Evolutionary conservation across 1,284 basidiomycete genomes (phyloP).

Genomic region (Pholiota adiposa): DNA sequence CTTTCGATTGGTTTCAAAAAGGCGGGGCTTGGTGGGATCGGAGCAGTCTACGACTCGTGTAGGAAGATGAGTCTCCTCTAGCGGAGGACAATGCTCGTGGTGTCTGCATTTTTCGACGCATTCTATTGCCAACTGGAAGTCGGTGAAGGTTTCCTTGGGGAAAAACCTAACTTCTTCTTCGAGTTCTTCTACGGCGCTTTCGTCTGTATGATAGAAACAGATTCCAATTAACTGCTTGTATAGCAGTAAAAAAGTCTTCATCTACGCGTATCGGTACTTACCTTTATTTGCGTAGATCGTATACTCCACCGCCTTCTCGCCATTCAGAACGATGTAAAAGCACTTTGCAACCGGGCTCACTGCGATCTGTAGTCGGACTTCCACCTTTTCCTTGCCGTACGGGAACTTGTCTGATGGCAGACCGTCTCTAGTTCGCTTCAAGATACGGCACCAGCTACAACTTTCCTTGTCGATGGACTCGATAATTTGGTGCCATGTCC

Average conservation of each 20-base stretch:
- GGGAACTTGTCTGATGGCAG: background rate
- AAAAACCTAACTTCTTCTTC: background rate
- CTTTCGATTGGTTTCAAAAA: background rate
- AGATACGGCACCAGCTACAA: conserved; percentile 4
- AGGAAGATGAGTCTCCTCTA: conserved; percentile 8
- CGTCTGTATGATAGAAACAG: background rate
- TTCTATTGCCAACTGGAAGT: conserved; percentile 6
- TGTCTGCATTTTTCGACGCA: conserved; percentile 1
- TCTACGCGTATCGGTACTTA: background rate
- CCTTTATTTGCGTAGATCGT: background rate
- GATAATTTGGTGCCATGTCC: no score
- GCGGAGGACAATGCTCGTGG: conserved; percentile 6
- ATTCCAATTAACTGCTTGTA: background rate
- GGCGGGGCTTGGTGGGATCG: conserved; percentile 4
- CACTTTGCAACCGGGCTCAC: background rate
- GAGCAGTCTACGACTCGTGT: conserved; percentile 13
- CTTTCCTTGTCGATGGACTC: background rate
- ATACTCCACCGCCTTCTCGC: background rate
- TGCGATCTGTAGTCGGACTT: background rate
- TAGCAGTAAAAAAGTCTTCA: no score
- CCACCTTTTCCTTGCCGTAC: background rate
- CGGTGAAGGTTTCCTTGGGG: conserved; percentile 3
- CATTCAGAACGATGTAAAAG: background rate
- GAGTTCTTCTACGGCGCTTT: conserved; percentile 2
- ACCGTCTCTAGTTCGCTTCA: background rate